These are phyloP conservation scores for Allium sativum DNA, from an alignment of 106 monocot genomes.

Conservation along the genomic window DNA sequence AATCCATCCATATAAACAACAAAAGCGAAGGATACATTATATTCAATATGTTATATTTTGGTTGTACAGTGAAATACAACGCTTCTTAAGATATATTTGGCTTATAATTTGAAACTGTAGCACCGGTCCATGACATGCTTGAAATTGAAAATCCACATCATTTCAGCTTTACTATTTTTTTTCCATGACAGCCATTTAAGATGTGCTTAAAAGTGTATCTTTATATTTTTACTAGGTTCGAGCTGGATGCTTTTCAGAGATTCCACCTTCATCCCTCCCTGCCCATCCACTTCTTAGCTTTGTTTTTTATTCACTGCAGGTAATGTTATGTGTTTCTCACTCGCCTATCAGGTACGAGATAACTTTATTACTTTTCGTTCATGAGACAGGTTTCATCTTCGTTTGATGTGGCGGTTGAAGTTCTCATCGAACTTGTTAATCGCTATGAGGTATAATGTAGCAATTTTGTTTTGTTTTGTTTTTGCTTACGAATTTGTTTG, in stretches of 20 bases:
- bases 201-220: neutral
- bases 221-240: constrained; percentile 49
- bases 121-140: no score
- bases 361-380: no score
- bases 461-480: neutral
- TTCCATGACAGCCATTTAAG: neutral
- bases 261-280: constrained; percentile 37
- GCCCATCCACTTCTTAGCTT: constrained; percentile 82
- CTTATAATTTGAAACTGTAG: no score
- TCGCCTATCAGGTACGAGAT: no score
- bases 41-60: no score
- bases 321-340: neutral
- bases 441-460: constrained; percentile 58
- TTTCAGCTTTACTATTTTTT: no score
- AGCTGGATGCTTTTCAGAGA: constrained; percentile 85
- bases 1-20: no score
- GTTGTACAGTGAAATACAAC: no score
- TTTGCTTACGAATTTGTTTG: neutral
- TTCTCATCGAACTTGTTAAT: constrained; percentile 82
- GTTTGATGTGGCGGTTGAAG: constrained; percentile 93
- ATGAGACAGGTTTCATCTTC: constrained; percentile 44
- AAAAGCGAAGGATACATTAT: no score
- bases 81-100: no score
- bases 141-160: no score
- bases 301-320: constrained; percentile 86